phyloP scores from a whole-genome alignment of 2,329 filamentous ascomycete species.

The Hortaea werneckii region DNA sequence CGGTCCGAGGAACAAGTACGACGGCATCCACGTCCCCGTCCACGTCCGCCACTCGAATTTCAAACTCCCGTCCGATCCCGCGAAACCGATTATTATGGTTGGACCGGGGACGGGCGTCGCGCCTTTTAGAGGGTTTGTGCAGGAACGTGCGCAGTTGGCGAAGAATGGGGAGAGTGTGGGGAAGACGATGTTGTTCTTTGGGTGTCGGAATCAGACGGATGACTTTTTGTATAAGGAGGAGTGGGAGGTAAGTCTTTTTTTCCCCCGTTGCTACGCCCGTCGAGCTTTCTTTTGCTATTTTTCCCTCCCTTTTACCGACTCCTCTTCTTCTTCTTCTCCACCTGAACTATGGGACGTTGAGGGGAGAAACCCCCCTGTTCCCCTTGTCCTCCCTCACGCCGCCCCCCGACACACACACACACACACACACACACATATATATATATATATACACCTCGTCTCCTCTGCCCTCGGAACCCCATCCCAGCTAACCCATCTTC shows the following conservation, averaged over 20 bases:
- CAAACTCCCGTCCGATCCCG: slow-evolving; percentile 91
- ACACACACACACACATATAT: too few species aligned
- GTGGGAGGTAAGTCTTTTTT: slow-evolving; percentile 65
- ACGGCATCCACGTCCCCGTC: slow-evolving; percentile 87
- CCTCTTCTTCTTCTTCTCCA: too few species aligned
- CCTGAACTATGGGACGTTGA: too few species aligned
- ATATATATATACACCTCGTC: too few species aligned
- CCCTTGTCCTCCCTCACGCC: too few species aligned
- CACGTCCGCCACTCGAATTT: slow-evolving; percentile 98
- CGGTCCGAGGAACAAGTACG: slow-evolving; percentile 92
- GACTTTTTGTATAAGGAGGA: slow-evolving; percentile 89
- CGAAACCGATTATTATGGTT: slow-evolving; percentile 90
- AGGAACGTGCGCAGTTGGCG: slow-evolving; percentile 79
- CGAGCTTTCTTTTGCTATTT: background rate
- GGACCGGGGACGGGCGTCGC: slow-evolving; percentile 93
- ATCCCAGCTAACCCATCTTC: background rate
- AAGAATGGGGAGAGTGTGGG: slow-evolving; percentile 74
- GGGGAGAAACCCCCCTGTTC: too few species aligned
- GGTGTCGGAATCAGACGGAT: slow-evolving; percentile 76
- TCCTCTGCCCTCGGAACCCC: background rate
- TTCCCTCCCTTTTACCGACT: background rate
- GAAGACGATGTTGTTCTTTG: slow-evolving; percentile 85
- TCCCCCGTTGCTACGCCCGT: background rate
- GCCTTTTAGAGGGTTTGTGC: slow-evolving; percentile 97
- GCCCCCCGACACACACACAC: too few species aligned